These are phyloP conservation scores for Dendrobium catenatum DNA, from an alignment of 106 monocot species.

Conservation along the genomic window DNA sequence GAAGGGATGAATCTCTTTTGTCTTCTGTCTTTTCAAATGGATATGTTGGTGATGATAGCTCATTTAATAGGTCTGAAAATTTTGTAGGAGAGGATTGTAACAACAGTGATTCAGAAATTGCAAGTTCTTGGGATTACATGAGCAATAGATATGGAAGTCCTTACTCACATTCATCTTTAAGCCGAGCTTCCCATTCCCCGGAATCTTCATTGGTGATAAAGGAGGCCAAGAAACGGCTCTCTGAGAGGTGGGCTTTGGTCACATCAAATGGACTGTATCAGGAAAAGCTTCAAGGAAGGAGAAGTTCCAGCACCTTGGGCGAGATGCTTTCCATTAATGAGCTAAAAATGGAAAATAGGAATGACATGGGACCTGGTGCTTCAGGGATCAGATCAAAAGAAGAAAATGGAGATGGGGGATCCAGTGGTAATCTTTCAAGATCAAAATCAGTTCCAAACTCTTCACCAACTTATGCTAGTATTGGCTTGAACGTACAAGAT, in stretches of 20 bases:
- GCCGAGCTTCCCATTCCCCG: constrained; percentile 25
- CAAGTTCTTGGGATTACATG: constrained; percentile 27
- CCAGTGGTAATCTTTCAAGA: constrained; percentile 20
- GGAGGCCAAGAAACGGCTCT: constrained; percentile 65
- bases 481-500: constrained; percentile 6
- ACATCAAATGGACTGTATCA: constrained; percentile 21
- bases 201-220: constrained; percentile 39
- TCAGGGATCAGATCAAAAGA: constrained; percentile 12
- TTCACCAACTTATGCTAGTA: constrained; percentile 19
- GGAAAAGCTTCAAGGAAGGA: constrained; percentile 20
- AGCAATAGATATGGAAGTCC: constrained; percentile 29
- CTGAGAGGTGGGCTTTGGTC: constrained; percentile 51
- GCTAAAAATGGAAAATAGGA: constrained; percentile 15
- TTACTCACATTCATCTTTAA: constrained; percentile 26
- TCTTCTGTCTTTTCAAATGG: constrained; percentile 48
- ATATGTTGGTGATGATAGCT: constrained; percentile 50
- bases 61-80: constrained; percentile 33
- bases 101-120: constrained; percentile 30
- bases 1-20: constrained; percentile 22
- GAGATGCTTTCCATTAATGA: constrained; percentile 47
- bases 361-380: background rate
- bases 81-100: constrained; percentile 28
- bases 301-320: constrained; percentile 47
- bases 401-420: constrained; percentile 6
- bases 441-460: constrained; percentile 41